Evolutionary conservation across 2,329 filamentous ascomycete species (phyloP), one percentile per base, ranked within the genome.

Genomic region (Ophiostoma triangulosporum): DNA sequence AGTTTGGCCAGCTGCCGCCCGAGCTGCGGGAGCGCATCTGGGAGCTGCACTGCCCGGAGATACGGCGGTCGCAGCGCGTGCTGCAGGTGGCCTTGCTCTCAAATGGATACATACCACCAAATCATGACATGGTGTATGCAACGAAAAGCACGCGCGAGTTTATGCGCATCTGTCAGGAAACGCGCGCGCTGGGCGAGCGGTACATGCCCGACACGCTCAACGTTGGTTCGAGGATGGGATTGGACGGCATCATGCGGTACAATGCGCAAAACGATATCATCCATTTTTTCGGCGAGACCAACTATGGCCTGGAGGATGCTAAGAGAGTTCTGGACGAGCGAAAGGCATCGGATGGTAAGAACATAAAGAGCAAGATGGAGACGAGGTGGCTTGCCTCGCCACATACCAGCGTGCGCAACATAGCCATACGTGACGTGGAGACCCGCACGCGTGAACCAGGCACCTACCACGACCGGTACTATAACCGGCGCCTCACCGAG

Each of bases 21-120:
- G 58, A 60, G 53, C 46, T 60, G 54, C 57, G 57, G 17, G 35
- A 56, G 46, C 50, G 53, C 45, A 51, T 60, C 43, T 60, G 58
- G 58, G 52, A 52, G 31, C n/a, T 48, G 36, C 52, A 54, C 56
- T 57, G 54, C 48, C 53, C 54, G 14, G 49, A 35, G 15, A 17
- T 55, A 31, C 26, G 17, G 32, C 46, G 31, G 20, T 35, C 35
- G 27, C 12, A 48, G 1, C 54, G 55, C 15, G 51, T 60, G 9
- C 22, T 56, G 9, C 45, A 43, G 24, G 38, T 60, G 11, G 3
- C 11, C 11, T 17, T 56, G 31, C 12, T 15, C 12, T 6, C 4
- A 0, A 6, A 43, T n/a, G 51, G 51, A 0, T 32, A 35, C 17
- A 35, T 57, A 1, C 24, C 22, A 9, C 48, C 53, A 1, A 17